phyloP scores from a whole-genome alignment of 2,329 filamentous ascomycete genomes.

The Calonectria honghensis region DNA sequence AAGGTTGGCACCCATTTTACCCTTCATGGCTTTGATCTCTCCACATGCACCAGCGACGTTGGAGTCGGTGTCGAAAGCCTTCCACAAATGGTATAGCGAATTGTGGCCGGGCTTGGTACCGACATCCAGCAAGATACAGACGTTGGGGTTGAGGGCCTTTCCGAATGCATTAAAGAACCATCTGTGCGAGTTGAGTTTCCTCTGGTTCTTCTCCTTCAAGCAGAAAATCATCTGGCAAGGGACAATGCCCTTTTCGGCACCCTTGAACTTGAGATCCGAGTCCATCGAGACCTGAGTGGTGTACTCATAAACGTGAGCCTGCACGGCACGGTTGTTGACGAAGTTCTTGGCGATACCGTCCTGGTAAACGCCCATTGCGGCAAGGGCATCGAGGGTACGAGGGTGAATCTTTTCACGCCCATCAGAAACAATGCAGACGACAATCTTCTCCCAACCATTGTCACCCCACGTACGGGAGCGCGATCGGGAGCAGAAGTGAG shows the following conservation, averaged over 20 bases:
- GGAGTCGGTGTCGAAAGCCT: conserved; percentile 98
- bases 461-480: conserved; percentile 98
- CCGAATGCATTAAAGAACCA: conserved; percentile 99
- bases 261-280: conserved; percentile 97
- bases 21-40: conserved; percentile 98
- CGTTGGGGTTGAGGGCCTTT: conserved; percentile 92
- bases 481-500: conserved; percentile 94
- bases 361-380: conserved; percentile 98
- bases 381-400: conserved; percentile 92
- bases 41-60: conserved; percentile 97
- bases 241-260: conserved; percentile 98
- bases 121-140: conserved; percentile 97
- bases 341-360: conserved; percentile 99
- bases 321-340: conserved; percentile 96
- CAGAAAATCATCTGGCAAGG: conserved; percentile 99
- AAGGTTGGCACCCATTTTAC: conserved; percentile 86
- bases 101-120: conserved; percentile 93
- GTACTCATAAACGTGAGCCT: conserved; percentile 98
- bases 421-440: conserved; percentile 97
- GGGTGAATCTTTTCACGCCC: conserved; percentile 93
- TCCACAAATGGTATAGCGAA: conserved; percentile 98
- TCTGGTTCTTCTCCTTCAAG: conserved; percentile 96
- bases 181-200: conserved; percentile 98
- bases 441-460: conserved; percentile 98
- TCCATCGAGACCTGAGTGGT: conserved; percentile 98